A percentile compares a stretch with the other conserved stretches of the same genome.
These are phyloP conservation scores for Hygrophila difformis DNA, from an alignment of 257 asterid genomes.

Conservation along the genomic window DNA sequence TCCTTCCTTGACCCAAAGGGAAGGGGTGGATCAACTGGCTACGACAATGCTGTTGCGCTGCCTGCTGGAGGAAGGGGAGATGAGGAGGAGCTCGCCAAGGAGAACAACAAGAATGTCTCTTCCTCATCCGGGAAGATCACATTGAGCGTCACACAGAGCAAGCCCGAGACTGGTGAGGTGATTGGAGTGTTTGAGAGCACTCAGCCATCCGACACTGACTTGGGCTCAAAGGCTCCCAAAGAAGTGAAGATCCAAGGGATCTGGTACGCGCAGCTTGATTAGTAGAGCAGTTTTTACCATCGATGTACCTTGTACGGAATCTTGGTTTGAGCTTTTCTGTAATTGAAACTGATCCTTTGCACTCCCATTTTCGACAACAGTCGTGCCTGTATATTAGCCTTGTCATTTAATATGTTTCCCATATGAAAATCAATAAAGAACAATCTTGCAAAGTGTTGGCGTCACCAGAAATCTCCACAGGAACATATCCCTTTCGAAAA, in stretches of 20 bases:
- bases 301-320: no score
- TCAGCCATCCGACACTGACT: conserved; percentile 95
- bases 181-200: conserved; percentile 93
- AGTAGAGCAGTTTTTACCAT: no score
- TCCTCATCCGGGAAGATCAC: conserved; percentile 75
- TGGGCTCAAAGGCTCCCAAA: conserved; percentile 91
- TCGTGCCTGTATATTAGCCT: no score
- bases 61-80: conserved; percentile 99
- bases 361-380: no score
- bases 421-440: no score
- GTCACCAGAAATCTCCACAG: conserved; percentile 44
- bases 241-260: conserved; percentile 90
- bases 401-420: no score
- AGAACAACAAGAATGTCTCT: conserved; percentile 66
- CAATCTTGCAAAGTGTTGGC: background rate
- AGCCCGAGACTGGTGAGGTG: conserved; percentile 93
- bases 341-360: no score
- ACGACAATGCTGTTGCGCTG: conserved; percentile 93
- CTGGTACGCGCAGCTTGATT: conserved; percentile 93
- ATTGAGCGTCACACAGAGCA: conserved; percentile 67
- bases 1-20: conserved; percentile 99
- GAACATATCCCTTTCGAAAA: conserved; percentile 39
- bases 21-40: conserved; percentile 95
- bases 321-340: no score
- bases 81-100: conserved; percentile 89